Percentiles rank a stretch among this genome's conserved stretches.
phyloP scores from a whole-genome alignment of 345 rosid genomes.

The Eucalyptus virginea region DNA sequence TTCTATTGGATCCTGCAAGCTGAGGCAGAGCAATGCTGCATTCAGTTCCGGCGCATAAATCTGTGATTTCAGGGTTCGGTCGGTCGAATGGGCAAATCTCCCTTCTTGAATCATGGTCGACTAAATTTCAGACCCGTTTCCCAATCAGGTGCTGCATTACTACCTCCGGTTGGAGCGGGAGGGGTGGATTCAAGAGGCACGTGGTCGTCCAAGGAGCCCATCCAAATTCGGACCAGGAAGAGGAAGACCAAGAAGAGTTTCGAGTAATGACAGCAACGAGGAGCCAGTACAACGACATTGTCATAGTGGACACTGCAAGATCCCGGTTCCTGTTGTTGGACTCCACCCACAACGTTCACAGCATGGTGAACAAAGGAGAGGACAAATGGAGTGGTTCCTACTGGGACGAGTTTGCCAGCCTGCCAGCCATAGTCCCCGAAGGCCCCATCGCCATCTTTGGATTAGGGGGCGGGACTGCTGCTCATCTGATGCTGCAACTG shows the following conservation, averaged over 20 bases:
- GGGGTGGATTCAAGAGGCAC: neutral
- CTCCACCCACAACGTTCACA: constrained; percentile 71
- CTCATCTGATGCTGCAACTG: constrained; percentile 61
- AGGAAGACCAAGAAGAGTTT: constrained; percentile 34
- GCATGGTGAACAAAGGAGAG: constrained; percentile 49
- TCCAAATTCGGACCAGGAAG: neutral
- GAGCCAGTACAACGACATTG: constrained; percentile 60
- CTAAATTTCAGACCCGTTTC: neutral
- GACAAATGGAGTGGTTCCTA: constrained; percentile 66
- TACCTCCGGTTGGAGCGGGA: neutral
- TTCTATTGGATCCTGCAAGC: neutral
- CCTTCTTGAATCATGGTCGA: neutral
- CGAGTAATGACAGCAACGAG: constrained; percentile 40
- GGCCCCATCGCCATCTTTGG: constrained; percentile 80
- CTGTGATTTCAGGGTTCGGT: neutral
- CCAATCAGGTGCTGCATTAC: neutral
- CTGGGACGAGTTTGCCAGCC: constrained; percentile 82
- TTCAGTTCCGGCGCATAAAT: neutral
- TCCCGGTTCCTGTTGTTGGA: constrained; percentile 75
- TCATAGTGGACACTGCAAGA: constrained; percentile 49
- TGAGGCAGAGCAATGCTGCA: neutral
- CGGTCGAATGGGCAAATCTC: neutral
- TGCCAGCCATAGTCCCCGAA: constrained; percentile 60
- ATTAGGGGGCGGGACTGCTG: constrained; percentile 93
- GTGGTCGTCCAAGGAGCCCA: neutral